Conservation (phyloP, 2,329 filamentous ascomycete species). For the Cadophora gregata region DNA sequence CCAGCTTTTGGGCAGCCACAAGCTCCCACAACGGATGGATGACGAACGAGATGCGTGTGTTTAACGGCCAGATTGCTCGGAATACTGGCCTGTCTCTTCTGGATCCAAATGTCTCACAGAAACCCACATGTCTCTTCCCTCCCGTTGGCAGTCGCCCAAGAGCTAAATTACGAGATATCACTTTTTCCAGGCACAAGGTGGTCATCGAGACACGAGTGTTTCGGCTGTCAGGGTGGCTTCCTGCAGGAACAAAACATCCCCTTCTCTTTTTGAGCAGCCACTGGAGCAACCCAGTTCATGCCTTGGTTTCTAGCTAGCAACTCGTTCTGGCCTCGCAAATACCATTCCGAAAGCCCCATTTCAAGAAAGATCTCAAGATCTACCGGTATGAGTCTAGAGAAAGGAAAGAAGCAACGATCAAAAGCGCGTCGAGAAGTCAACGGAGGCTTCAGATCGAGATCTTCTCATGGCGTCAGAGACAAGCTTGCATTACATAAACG, state of each 20-base stretch:
- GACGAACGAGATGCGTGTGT: slow-evolving; percentile 23
- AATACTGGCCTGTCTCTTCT: slow-evolving; percentile 23
- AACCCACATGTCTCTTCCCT: slow-evolving; percentile 2
- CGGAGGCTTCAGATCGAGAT: slow-evolving; percentile 12
- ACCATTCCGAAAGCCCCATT: slow-evolving; percentile 9
- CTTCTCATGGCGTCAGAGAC: slow-evolving; percentile 5
- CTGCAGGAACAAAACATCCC: slow-evolving; percentile 36
- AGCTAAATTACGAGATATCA: slow-evolving; percentile 28
- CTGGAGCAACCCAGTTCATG: slow-evolving; percentile 3
- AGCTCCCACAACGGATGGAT: slow-evolving; percentile 23
- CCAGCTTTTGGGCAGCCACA: slow-evolving; percentile 21
- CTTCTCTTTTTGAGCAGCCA: slow-evolving; percentile 14
- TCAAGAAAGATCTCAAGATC: not conserved
- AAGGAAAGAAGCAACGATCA: not conserved
- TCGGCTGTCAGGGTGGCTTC: slow-evolving; percentile 26
- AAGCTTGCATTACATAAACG: slow-evolving; percentile 15
- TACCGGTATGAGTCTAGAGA: slow-evolving; percentile 4
- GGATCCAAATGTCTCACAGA: slow-evolving; percentile 17
- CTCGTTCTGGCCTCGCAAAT: not conserved
- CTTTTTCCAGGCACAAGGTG: slow-evolving; percentile 23
- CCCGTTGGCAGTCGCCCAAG: slow-evolving; percentile 17
- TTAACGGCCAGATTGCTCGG: slow-evolving; percentile 13
- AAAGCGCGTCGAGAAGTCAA: not conserved
- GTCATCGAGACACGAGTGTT: slow-evolving; percentile 22
- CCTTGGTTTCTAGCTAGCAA: not conserved